These are phyloP conservation scores for Phytophthora sansomeana DNA, from an alignment of 352 stramenopile species.

Conservation along the genomic window DNA sequence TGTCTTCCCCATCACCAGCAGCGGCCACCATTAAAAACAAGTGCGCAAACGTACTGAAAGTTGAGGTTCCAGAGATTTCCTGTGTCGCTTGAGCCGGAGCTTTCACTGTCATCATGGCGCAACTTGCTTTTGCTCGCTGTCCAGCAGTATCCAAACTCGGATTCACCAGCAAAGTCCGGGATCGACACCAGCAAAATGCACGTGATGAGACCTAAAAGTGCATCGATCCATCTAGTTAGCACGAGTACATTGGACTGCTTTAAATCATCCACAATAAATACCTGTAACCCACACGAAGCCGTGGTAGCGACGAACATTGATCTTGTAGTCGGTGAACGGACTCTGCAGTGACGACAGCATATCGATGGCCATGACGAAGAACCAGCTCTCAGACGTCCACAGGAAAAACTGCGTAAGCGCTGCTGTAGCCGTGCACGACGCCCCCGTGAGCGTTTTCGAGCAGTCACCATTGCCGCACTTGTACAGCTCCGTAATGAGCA, in stretches of 20 bases:
- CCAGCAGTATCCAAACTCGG: conserved; percentile 89
- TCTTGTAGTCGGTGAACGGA: conserved; percentile 91
- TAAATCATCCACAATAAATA: conserved; percentile 20
- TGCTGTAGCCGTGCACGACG: conserved; percentile 70
- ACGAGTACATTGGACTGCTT: background rate
- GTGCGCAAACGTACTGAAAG: conserved; percentile 62
- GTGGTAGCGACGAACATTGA: conserved; percentile 85
- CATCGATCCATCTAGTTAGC: conserved; percentile 15
- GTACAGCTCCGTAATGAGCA: conserved; percentile 85
- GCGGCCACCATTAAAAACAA: background rate
- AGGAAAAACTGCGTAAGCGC: conserved; percentile 89
- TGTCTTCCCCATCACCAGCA: background rate
- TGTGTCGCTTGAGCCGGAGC: conserved; percentile 33
- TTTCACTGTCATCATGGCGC: conserved; percentile 20
- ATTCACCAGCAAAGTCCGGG: conserved; percentile 71
- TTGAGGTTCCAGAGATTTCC: conserved; percentile 88
- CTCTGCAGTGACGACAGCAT: conserved; percentile 87
- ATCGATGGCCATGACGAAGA: conserved; percentile 91
- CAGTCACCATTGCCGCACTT: conserved; percentile 68
- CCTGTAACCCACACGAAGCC: conserved; percentile 83
- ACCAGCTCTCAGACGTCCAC: conserved; percentile 90
- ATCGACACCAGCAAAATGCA: conserved; percentile 79
- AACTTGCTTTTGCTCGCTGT: conserved; percentile 77
- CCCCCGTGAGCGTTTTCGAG: conserved; percentile 39
- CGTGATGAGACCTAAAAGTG: conserved; percentile 59